These are phyloP conservation scores for Cydonia oblonga DNA, from an alignment of 331 rosid genomes.

Conservation along the genomic window DNA sequence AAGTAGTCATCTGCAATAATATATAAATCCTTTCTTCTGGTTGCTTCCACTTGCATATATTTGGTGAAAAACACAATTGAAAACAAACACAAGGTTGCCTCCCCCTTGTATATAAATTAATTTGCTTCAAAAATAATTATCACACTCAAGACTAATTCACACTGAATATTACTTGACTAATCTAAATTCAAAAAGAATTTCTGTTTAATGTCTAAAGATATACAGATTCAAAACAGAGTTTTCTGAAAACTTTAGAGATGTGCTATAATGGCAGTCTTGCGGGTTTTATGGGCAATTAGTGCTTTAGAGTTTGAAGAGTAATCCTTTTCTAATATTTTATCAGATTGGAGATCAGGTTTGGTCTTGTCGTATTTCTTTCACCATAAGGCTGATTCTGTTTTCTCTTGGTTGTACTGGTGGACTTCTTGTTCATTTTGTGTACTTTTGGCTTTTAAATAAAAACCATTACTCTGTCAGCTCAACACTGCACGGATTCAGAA, in stretches of 20 bases:
- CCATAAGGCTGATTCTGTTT: background rate
- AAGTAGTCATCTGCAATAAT: background rate
- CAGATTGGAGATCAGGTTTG: background rate
- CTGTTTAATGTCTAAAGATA: background rate
- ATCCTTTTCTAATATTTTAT: background rate
- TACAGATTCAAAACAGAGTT: background rate
- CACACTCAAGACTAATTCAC: background rate
- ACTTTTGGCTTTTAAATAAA: background rate
- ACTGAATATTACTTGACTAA: too few relatives aligned
- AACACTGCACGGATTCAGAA: background rate
- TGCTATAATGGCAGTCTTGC: background rate
- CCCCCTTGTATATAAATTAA: too few relatives aligned
- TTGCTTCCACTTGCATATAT: background rate
- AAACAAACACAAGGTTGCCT: background rate
- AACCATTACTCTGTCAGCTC: background rate
- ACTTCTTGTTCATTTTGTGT: background rate
- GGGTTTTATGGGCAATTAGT: background rate
- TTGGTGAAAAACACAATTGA: background rate
- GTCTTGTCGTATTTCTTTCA: background rate
- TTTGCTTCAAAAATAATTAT: too few relatives aligned
- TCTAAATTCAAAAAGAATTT: background rate
- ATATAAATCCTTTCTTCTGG: background rate
- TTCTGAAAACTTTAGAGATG: background rate
- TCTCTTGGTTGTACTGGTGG: background rate
- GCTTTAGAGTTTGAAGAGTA: background rate